Conservation (phyloP, 169 alveolate species). For the Perkinsus marinus region DNA sequence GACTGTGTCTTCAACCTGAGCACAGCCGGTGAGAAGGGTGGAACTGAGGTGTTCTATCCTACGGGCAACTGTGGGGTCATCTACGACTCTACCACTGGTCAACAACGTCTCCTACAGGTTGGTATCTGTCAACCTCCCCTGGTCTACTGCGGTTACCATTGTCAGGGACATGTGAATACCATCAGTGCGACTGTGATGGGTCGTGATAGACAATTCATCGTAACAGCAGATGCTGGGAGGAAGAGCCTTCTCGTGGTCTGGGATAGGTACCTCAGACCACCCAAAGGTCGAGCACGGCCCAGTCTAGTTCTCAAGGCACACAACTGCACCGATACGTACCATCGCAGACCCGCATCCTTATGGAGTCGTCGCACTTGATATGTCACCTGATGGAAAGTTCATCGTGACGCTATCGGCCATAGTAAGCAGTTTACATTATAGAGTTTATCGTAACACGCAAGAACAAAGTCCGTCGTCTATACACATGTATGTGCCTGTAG, state of each 20-base stretch:
- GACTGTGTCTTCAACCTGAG: neutral
- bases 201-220: constrained; percentile 13
- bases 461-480: neutral
- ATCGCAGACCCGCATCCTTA: constrained; percentile 61
- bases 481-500: neutral
- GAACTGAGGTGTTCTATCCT: constrained; percentile 51
- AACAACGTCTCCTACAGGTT: constrained; percentile 57
- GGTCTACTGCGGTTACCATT: neutral
- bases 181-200: constrained; percentile 22
- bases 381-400: constrained; percentile 13
- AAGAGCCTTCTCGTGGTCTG: constrained; percentile 61
- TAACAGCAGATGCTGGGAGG: constrained; percentile 23
- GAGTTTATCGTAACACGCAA: too few relatives aligned
- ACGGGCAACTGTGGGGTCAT: constrained; percentile 70
- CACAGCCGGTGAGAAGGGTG: neutral
- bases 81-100: constrained; percentile 50
- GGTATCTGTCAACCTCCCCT: constrained; percentile 8
- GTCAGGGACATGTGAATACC: constrained; percentile 8
- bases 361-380: constrained; percentile 57
- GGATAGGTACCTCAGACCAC: constrained; percentile 37
- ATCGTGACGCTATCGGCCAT: constrained; percentile 16
- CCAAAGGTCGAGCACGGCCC: neutral
- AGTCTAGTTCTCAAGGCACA: neutral
- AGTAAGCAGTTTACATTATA: too few relatives aligned
- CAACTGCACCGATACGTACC: constrained; percentile 59